Conservation (phyloP, 495 filamentous ascomycete species). For the Pyrenopolyporus hunteri region DNA sequence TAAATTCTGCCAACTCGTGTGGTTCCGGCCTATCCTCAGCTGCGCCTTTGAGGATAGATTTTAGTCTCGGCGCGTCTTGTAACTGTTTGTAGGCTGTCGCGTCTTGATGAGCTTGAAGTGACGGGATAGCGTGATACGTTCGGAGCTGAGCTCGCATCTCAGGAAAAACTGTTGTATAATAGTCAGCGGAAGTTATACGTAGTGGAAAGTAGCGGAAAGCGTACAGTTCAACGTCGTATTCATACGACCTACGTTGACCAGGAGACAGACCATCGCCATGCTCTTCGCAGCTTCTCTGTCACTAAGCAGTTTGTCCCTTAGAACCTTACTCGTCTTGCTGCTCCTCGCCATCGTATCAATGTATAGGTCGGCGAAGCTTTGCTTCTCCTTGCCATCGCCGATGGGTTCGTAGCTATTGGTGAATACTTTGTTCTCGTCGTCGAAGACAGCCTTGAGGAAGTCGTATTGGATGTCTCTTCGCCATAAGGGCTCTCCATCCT, state of each 20-base stretch:
- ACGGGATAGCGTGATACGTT: slow-evolving; percentile 98
- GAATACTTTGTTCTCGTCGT: slow-evolving; percentile 83
- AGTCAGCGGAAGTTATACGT: slow-evolving; percentile 40
- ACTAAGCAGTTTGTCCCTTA: slow-evolving; percentile 93
- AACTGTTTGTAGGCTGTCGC: slow-evolving; percentile 97
- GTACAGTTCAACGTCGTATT: slow-evolving; percentile 98
- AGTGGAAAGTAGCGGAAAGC: slow-evolving; percentile 32
- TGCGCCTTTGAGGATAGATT: slow-evolving; percentile 96
- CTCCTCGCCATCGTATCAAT: slow-evolving; percentile 98
- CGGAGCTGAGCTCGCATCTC: slow-evolving; percentile 98
- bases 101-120: slow-evolving; percentile 91
- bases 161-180: slow-evolving; percentile 76
- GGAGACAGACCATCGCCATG: slow-evolving; percentile 98
- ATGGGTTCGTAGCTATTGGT: slow-evolving; percentile 76
- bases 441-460: slow-evolving; percentile 89
- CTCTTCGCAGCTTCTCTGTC: slow-evolving; percentile 90
- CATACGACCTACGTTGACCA: slow-evolving; percentile 98
- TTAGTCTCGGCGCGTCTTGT: slow-evolving; percentile 93
- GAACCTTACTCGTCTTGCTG: slow-evolving; percentile 98
- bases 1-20: slow-evolving; percentile 82
- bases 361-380: slow-evolving; percentile 95
- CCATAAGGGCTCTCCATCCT: slow-evolving; percentile 96
- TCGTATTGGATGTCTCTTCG: slow-evolving; percentile 97
- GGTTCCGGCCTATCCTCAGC: slow-evolving; percentile 93
- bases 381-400: slow-evolving; percentile 65